Evolutionary conservation across 2,329 filamentous ascomycete genomes (phyloP), one percentile per base, ranked within the genome.

Genomic region (Claviceps sp.): DNA sequence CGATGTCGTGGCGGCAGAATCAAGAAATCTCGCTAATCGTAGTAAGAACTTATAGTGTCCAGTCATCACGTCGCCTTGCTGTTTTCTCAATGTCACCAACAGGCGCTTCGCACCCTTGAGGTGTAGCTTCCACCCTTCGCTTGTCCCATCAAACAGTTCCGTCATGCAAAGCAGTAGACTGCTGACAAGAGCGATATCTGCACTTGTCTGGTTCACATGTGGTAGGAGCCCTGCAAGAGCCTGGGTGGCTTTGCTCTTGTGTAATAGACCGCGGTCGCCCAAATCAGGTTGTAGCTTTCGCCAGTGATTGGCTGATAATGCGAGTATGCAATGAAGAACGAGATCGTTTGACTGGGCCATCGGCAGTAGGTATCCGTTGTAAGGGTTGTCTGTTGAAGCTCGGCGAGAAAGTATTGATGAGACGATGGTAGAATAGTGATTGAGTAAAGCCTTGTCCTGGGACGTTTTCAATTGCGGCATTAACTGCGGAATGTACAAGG

Each of bases 141-240:
- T 70, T 2, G 67, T 65, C 41, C 69, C 68, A 51, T 72, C 69
- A 22, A 70, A 71, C 8, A 71, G 56, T 52, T 71, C 70, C 4
- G 69, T 69, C 61, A 72, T 66, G 52, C 68, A 71, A 0, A 72
- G 62, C 9, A 72, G 51, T 14, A 72, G 60, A n/a, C 69, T 66
- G 16, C 67, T 64, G 2, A 65, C 63, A 20, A 70, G 67, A 9
- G 69, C 67, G 49, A 69, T 64, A 42, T 65, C 63, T 16, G 60
- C 61, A 13, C 58, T 64, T 6, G 58, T 60, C 24, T 54, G 58
- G 44, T 65, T 59, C 0, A 71, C 66, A 11, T 67, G 64, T 1
- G 65, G 64, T 22, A 68, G 54, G 16, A 67, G 54, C n/a, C 58
- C 52, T 24, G 63, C 64, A 16, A 67, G 55, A 3, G 62, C 54